phyloP scores from a whole-genome alignment of 23 red algal genomes.

The Gracilaria vermiculophylla region DNA sequence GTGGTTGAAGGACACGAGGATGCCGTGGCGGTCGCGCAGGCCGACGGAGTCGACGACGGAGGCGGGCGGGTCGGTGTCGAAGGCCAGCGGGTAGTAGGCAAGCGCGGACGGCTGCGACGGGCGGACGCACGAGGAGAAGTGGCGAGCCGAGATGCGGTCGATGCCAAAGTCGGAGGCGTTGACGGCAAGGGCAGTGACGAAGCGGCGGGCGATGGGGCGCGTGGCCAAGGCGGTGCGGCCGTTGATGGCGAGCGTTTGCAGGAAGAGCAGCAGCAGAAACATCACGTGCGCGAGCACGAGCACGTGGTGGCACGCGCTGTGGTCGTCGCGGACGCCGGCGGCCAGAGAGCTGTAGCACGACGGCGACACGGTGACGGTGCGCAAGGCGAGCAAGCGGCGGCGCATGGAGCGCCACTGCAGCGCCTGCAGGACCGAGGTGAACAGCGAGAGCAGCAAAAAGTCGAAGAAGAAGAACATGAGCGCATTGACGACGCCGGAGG shows the following conservation, averaged over 20 bases:
- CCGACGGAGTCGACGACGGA: not conserved
- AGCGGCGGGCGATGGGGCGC: not conserved
- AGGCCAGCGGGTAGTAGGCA: constrained; percentile 7
- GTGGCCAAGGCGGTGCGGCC: not conserved
- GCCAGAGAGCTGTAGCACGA: not conserved
- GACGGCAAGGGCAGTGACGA: constrained; percentile 4
- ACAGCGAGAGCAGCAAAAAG: not conserved
- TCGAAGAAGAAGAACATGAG: constrained; percentile 12
- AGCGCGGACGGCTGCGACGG: not conserved
- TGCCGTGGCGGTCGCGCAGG: not conserved
- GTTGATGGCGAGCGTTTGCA: constrained; percentile 16
- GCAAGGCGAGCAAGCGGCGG: not conserved
- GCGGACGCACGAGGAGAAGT: not conserved
- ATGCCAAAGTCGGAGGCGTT: not conserved
- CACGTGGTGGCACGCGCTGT: not conserved
- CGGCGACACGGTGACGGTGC: not conserved
- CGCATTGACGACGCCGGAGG: constrained; percentile 17
- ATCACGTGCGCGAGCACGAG: not conserved
- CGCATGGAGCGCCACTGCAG: not conserved
- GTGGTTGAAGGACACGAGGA: not conserved
- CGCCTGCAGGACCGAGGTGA: not conserved
- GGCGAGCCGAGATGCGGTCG: not conserved
- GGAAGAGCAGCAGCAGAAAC: constrained; percentile 7
- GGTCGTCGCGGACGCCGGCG: not conserved
- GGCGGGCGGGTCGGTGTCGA: not conserved